Evolutionary conservation across 192 early-diverging fungal genomes (phyloP).

Genomic region (Umbelopsis ramanniana): DNA sequence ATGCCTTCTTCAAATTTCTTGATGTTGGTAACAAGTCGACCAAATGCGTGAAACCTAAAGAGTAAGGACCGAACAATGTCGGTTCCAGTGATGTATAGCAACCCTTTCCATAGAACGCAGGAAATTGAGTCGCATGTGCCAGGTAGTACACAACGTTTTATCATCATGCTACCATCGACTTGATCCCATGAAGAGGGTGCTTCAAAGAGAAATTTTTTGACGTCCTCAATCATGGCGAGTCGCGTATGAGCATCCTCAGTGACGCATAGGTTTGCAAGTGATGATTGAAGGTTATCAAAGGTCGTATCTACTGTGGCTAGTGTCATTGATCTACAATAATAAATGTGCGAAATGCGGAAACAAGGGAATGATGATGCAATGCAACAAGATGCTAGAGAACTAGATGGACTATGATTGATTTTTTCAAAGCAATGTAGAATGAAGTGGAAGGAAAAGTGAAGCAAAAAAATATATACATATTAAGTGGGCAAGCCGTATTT

Average conservation of each 20-base stretch:
- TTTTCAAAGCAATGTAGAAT: not conserved
- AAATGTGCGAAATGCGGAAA: not conserved
- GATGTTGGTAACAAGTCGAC: slow-evolving; percentile 81
- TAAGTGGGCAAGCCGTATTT: not conserved
- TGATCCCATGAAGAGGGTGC: slow-evolving; percentile 68
- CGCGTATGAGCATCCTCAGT: slow-evolving; percentile 29
- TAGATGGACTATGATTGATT: not conserved
- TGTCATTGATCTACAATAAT: slow-evolving; percentile 3
- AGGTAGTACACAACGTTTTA: slow-evolving; percentile 67
- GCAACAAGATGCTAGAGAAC: not conserved
- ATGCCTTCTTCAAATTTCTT: slow-evolving; percentile 99
- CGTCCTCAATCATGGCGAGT: slow-evolving; percentile 46
- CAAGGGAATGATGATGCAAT: not conserved
- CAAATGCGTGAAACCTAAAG: slow-evolving; percentile 90
- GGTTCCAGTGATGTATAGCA: slow-evolving; percentile 93
- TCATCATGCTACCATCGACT: slow-evolving; percentile 44
- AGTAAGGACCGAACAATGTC: slow-evolving; percentile 94
- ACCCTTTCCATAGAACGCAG: slow-evolving; percentile 90
- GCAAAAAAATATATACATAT: not conserved
- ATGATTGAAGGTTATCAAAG: slow-evolving; percentile 2
- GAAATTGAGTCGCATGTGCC: slow-evolving; percentile 84
- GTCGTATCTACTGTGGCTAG: slow-evolving; percentile 1
- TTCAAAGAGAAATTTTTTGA: slow-evolving; percentile 63
- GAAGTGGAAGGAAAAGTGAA: not conserved
- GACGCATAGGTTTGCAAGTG: slow-evolving; percentile 19